Evolutionary conservation across 73 alveolate genomes (phyloP).

Genomic region (Tetrahymena elliotti): DNA sequence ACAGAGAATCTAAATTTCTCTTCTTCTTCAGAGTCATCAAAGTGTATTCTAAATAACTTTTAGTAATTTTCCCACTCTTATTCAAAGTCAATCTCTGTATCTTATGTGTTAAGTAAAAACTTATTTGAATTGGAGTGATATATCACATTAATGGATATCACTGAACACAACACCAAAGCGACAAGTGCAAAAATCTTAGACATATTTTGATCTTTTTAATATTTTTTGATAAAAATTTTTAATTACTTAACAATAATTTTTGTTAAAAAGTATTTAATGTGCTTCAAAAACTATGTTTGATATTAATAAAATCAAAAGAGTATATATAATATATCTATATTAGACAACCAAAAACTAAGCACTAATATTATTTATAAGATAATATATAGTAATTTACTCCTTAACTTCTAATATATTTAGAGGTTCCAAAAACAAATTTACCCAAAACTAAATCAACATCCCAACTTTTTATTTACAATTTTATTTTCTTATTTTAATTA

Average conservation of each 20-base stretch:
- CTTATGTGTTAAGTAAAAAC: not conserved
- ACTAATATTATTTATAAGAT: no score
- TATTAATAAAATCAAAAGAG: not conserved
- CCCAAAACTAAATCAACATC: no score
- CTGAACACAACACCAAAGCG: not conserved
- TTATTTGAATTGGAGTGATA: not conserved
- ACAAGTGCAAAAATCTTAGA: not conserved
- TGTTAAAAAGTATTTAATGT: not conserved
- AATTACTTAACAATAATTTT: not conserved
- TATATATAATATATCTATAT: not conserved
- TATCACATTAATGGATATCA: not conserved
- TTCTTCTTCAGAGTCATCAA: not conserved
- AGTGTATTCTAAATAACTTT: not conserved
- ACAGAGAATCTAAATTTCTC: not conserved
- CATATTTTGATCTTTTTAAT: not conserved
- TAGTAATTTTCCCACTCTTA: not conserved
- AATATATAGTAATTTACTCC: no score
- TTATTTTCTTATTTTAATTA: no score
- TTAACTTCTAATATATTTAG: no score
- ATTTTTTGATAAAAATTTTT: not conserved
- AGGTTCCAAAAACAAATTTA: no score
- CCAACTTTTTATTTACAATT: no score
- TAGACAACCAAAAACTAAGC: not conserved
- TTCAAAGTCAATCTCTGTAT: not conserved
- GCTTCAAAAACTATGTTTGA: not conserved